Evolutionary conservation across 2,329 filamentous ascomycete species (phyloP).

Genomic region (Cladorrhinum sp.): DNA sequence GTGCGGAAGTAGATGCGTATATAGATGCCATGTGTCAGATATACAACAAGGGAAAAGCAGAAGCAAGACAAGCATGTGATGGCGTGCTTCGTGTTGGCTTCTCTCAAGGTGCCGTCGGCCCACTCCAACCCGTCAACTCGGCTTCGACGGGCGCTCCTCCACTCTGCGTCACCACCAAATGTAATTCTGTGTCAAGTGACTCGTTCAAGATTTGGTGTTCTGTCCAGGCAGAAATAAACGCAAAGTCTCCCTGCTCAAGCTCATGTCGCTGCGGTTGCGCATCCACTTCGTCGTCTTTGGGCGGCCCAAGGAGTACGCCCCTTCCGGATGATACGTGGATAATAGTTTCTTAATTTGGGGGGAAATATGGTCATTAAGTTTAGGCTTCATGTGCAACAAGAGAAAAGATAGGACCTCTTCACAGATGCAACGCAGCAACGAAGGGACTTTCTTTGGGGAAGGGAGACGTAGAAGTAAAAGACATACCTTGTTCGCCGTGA

Average conservation of each 20-base stretch:
- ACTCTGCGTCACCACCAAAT: constrained; percentile 64
- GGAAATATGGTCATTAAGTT: constrained; percentile 7
- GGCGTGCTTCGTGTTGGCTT: not conserved
- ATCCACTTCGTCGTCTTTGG: constrained; percentile 43
- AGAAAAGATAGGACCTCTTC: not conserved
- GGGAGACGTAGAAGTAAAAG: not conserved
- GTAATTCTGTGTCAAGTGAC: constrained; percentile 55
- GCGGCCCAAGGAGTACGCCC: constrained; percentile 58
- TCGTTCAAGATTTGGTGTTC: constrained; percentile 71
- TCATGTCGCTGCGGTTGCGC: constrained; percentile 51
- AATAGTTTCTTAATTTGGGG: constrained; percentile 55
- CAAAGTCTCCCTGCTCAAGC: constrained; percentile 64
- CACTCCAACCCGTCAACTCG: constrained; percentile 62
- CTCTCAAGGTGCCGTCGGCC: constrained; percentile 37
- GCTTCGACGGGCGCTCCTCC: constrained; percentile 60
- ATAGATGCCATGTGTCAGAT: not conserved
- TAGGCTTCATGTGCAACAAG: not conserved
- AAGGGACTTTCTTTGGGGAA: not conserved
- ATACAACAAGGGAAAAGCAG: not conserved
- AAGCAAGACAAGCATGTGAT: too few species aligned
- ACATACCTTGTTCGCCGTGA: constrained; percentile 63
- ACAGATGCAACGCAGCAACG: not conserved
- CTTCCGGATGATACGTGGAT: constrained; percentile 62
- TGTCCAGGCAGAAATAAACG: constrained; percentile 65
- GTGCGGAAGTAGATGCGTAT: too few species aligned